phyloP scores from a whole-genome alignment of 1,284 basidiomycete genomes.

The Laetiporus sulphureus region DNA sequence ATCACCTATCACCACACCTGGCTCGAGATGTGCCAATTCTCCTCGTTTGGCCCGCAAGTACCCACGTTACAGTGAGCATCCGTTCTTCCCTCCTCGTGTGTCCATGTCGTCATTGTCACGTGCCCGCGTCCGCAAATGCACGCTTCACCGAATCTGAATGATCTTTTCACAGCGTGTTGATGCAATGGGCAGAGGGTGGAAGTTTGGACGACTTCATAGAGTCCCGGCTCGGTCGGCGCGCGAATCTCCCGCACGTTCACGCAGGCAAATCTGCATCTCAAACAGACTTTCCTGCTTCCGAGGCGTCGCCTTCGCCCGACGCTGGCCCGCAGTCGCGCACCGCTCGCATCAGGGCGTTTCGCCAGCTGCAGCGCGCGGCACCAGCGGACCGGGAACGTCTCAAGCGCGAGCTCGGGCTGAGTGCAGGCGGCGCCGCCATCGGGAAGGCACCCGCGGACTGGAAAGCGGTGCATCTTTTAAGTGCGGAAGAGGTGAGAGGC shows the following conservation, averaged over 20 bases:
- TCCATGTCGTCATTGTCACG: not conserved
- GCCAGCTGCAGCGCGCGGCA: constrained; percentile 55
- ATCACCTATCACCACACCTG: constrained; percentile 94
- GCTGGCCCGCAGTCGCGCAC: constrained; percentile 44
- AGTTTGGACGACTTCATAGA: constrained; percentile 80
- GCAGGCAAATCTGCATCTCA: constrained; percentile 20
- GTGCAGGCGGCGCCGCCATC: constrained; percentile 12
- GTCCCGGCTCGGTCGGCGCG: constrained; percentile 49
- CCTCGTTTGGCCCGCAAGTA: constrained; percentile 76
- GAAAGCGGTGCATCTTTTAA: constrained; percentile 74
- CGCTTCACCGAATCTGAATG: constrained; percentile 14
- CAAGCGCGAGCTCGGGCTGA: constrained; percentile 39
- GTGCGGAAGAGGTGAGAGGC: constrained; percentile 73
- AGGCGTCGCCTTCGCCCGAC: constrained; percentile 18
- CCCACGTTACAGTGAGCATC: constrained; percentile 67
- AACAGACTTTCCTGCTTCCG: constrained; percentile 6
- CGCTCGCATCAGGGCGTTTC: constrained; percentile 69
- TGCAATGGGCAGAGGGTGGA: constrained; percentile 92
- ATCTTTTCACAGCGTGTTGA: constrained; percentile 57
- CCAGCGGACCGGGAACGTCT: constrained; percentile 61
- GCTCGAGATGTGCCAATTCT: constrained; percentile 84
- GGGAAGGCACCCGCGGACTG: constrained; percentile 28
- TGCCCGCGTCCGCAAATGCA: too few relatives aligned
- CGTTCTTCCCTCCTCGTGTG: constrained; percentile 7
- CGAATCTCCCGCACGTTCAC: constrained; percentile 4